Conservation (phyloP, 78 protist species). For the Monocercomonoides exilis region DNA sequence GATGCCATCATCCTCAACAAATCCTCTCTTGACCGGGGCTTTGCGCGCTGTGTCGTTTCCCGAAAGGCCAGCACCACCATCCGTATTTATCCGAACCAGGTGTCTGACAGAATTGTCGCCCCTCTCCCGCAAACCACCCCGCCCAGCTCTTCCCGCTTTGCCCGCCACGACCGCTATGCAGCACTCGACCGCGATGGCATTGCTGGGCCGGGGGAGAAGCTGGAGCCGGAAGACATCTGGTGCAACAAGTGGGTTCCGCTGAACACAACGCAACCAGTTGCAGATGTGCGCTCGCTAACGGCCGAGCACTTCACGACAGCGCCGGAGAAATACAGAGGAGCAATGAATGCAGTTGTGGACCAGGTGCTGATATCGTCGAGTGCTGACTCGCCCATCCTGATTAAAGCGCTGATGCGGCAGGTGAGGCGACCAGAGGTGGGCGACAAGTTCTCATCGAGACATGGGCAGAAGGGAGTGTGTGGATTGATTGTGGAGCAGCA, state of each 20-base stretch:
- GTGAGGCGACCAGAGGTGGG: conserved; percentile 94
- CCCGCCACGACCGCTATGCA: neutral
- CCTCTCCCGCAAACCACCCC: conserved; percentile 3
- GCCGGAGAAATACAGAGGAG: conserved; percentile 2
- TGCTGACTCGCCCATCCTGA: conserved; percentile 48
- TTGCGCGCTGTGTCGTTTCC: conserved; percentile 85
- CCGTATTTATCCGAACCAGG: conserved; percentile 39
- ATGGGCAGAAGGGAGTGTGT: conserved; percentile 99
- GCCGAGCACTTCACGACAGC: neutral
- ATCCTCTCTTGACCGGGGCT: conserved; percentile 90
- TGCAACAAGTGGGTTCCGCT: conserved; percentile 36
- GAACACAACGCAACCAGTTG: conserved; percentile 18
- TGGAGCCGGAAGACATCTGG: conserved; percentile 56
- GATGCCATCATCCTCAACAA: conserved; percentile 96
- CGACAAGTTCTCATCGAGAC: conserved; percentile 97
- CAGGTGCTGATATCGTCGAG: conserved; percentile 63
- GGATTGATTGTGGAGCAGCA: conserved; percentile 88
- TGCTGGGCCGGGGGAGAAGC: conserved; percentile 54
- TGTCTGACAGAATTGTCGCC: neutral
- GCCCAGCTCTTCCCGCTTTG: neutral
- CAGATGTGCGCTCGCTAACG: neutral
- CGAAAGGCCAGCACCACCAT: conserved; percentile 46
- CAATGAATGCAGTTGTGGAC: conserved; percentile 39
- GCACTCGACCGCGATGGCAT: conserved; percentile 84
- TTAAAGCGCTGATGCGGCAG: conserved; percentile 68